Evolutionary conservation across 2,329 filamentous ascomycete species (phyloP), one percentile per base, ranked within the genome.

Genomic region (Pestalotiopsis fici): DNA sequence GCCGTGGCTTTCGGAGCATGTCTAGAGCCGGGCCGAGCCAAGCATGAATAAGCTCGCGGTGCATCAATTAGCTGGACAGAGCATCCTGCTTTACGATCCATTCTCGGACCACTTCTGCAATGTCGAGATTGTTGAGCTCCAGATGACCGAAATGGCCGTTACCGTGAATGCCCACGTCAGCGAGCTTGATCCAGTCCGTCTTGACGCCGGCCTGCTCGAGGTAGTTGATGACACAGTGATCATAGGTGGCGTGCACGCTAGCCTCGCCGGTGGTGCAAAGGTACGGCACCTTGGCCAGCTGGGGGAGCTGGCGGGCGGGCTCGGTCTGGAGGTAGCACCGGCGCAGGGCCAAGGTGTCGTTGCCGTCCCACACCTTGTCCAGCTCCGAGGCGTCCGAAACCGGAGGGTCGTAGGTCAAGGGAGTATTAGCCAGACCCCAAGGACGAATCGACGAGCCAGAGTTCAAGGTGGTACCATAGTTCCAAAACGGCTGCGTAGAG

Each of bases 51-150:
- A 50, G 43, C 18, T 18, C 18, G n/a, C 13, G 57, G 4, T 37
- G 13, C 6, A 35, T 35, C 11, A 6, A 59, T 15, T 12, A 21
- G 28, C 27, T 37, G 5, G 37, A 57, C 39, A 64, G 66, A 39
- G 61, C 64, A 15, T 54, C 65, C 28, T 69, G 69, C 64, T 64
- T 54, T 21, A 65, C 55, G 15, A 66, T 67, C 59, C 69, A 72
- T 5, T 64, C 63, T 67, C 83, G 66, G 85, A 86, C 75, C 89
- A 91, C 79, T 90, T 90, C 83, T 90, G 92, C 78, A 83, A 82
- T 72, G 86, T 91, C 71, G 84, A 90, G 74, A 59, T 73, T 78
- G 66, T 85, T 85, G 75, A 79, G 79, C 75, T 85, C 83, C 71
- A 85, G 70, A 67, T 84, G 83, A 59, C 81, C 75, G 72, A 86